A percentile compares a stretch with the other conserved stretches of the same genome.
phyloP scores from a whole-genome alignment of 495 filamentous ascomycete species.

The Aspergillus diversus region DNA sequence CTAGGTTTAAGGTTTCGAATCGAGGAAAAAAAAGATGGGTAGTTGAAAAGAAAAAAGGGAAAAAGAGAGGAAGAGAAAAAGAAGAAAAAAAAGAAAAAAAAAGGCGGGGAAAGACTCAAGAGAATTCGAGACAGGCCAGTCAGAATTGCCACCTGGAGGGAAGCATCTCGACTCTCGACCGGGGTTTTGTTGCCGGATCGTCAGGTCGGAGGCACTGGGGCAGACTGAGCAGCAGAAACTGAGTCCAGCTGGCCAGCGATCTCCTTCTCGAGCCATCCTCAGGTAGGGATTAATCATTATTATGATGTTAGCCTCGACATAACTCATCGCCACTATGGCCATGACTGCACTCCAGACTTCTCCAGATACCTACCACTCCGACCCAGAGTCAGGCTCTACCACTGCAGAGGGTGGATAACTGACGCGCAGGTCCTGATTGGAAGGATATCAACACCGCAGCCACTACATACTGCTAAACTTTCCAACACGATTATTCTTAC shows the following conservation, averaged over 20 bases:
- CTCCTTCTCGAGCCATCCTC: background rate
- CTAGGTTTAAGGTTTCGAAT: background rate
- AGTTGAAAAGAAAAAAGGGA: constrained; percentile 1
- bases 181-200: constrained; percentile 14
- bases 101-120: background rate
- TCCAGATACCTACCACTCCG: no score
- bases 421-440: no score
- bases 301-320: no score
- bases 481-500: no score
- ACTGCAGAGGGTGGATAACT: no score
- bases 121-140: background rate
- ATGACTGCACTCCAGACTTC: no score
- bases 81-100: constrained; percentile 2
- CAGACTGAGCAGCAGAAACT: no score
- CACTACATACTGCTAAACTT: no score
- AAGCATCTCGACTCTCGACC: background rate
- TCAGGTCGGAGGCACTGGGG: constrained; percentile 7
- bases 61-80: constrained; percentile 9
- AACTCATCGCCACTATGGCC: no score
- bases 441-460: no score
- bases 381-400: no score
- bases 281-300: no score
- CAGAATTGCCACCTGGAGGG: background rate
- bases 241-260: background rate
- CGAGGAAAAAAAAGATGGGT: constrained; percentile 1